Conservation (phyloP, 2,329 filamentous ascomycete genomes). For the Neonectria neomacrospora region DNA sequence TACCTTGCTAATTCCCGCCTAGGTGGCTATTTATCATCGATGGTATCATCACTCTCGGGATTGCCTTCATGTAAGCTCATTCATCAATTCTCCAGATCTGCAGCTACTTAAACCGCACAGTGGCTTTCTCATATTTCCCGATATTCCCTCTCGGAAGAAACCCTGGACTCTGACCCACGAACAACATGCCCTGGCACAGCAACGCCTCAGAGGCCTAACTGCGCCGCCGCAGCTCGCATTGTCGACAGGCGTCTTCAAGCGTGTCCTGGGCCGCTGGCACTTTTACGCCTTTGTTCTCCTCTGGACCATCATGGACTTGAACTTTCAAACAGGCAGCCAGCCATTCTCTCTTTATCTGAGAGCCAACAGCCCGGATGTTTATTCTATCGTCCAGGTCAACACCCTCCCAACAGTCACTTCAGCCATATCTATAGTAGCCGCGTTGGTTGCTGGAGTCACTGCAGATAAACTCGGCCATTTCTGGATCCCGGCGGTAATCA, state of each 20-base stretch:
- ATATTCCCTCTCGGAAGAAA: slow-evolving; percentile 45
- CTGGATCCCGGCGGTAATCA: slow-evolving; percentile 47
- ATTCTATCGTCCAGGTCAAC: slow-evolving; percentile 55
- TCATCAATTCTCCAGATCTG: accelerated
- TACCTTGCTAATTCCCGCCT: background rate
- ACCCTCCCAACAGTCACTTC: slow-evolving; percentile 54
- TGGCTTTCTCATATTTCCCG: slow-evolving; percentile 51
- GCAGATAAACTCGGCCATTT: slow-evolving; percentile 50
- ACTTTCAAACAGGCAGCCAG: slow-evolving; percentile 47
- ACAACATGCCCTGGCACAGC: slow-evolving; percentile 48
- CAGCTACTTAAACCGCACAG: background rate
- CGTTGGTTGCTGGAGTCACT: slow-evolving; percentile 47
- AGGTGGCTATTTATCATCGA: slow-evolving; percentile 70
- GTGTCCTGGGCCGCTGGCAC: slow-evolving; percentile 53
- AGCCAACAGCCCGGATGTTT: slow-evolving; percentile 48
- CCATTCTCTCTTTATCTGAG: slow-evolving; percentile 56
- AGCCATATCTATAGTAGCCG: slow-evolving; percentile 51
- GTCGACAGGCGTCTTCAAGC: slow-evolving; percentile 49
- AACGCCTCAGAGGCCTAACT: slow-evolving; percentile 44
- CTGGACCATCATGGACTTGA: slow-evolving; percentile 54
- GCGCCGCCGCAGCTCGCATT: slow-evolving; percentile 47
- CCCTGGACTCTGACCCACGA: slow-evolving; percentile 46
- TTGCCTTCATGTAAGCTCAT: slow-evolving; percentile 54
- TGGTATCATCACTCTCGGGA: slow-evolving; percentile 65
- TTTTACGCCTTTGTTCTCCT: slow-evolving; percentile 53